A percentile compares a stretch with the other conserved stretches of the same genome.
Evolutionary conservation across 1,284 basidiomycete species (phyloP).

Genomic region (Boletellus sp.): DNA sequence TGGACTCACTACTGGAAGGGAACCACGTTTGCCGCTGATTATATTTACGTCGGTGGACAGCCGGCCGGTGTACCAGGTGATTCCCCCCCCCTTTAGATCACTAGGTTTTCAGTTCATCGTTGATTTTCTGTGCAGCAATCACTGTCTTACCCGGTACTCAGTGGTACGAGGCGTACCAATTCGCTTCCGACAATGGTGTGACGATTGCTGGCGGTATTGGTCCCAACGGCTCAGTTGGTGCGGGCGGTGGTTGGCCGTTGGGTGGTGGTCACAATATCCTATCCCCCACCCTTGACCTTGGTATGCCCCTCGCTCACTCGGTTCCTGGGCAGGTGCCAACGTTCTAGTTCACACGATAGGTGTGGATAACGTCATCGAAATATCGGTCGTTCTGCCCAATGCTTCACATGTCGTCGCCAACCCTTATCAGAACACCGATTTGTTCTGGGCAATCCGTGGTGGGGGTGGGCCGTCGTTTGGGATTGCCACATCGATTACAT

Average conservation of each 20-base stretch:
- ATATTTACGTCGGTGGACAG: background rate
- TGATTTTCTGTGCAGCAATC: background rate
- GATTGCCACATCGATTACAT: too few relatives aligned
- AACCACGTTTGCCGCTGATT: background rate
- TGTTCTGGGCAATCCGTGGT: slow-evolving; percentile 48
- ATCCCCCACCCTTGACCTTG: slow-evolving; percentile 40
- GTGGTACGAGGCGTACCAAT: slow-evolving; percentile 1
- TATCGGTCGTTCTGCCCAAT: slow-evolving; percentile 8
- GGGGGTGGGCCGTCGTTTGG: slow-evolving; percentile 47
- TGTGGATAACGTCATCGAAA: slow-evolving; percentile 38
- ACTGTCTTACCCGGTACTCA: background rate
- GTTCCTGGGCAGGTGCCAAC: background rate
- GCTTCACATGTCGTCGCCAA: slow-evolving; percentile 6
- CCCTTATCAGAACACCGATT: slow-evolving; percentile 7
- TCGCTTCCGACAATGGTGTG: background rate
- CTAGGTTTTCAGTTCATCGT: background rate
- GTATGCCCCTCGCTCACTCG: slow-evolving; percentile 17
- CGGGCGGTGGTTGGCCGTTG: slow-evolving; percentile 39
- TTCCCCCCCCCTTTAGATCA: too few relatives aligned
- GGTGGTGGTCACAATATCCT: slow-evolving; percentile 43
- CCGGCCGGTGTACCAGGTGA: background rate
- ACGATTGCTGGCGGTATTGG: background rate
- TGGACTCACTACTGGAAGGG: background rate
- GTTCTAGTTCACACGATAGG: too few relatives aligned
- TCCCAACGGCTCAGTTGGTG: slow-evolving; percentile 34